These are phyloP conservation scores for Fusarium annulatum DNA, from an alignment of 2,329 filamentous ascomycete genomes.

Conservation along the genomic window DNA sequence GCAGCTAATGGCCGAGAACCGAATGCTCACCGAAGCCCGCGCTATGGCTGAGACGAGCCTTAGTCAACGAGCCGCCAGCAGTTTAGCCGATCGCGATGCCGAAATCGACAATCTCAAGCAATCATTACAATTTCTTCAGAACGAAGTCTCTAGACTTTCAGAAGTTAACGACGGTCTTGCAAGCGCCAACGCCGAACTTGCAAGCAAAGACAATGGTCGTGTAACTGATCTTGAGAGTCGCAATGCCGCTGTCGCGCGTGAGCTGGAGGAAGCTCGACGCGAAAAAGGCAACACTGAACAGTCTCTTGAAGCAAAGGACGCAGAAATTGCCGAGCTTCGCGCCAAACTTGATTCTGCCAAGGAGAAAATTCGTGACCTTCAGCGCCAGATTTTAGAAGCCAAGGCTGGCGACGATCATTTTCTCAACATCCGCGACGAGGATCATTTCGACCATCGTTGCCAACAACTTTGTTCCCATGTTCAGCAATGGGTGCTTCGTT, in stretches of 20 bases:
- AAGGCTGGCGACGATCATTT: conserved; percentile 76
- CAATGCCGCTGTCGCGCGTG: conserved; percentile 72
- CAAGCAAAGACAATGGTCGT: conserved; percentile 78
- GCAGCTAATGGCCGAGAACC: conserved; percentile 86
- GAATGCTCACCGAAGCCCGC: conserved; percentile 78
- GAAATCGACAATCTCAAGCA: conserved; percentile 87
- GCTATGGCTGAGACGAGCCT: conserved; percentile 74
- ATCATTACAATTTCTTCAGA: conserved; percentile 81
- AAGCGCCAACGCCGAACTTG: conserved; percentile 80
- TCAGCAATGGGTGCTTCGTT: conserved; percentile 96
- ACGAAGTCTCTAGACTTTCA: conserved; percentile 82
- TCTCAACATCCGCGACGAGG: conserved; percentile 84
- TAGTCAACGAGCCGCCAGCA: conserved; percentile 73
- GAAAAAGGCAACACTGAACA: conserved; percentile 72
- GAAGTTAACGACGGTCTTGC: conserved; percentile 85
- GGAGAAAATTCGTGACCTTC: conserved; percentile 65
- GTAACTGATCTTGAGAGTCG: conserved; percentile 75
- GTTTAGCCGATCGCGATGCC: conserved; percentile 83
- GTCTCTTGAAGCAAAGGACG: conserved; percentile 82
- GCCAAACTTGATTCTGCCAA: conserved; percentile 80
- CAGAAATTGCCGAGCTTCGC: conserved; percentile 82
- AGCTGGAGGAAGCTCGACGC: conserved; percentile 75
- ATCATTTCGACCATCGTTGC: conserved; percentile 94
- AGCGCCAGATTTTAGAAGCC: conserved; percentile 65
- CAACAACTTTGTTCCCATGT: conserved; percentile 96